phyloP scores from a whole-genome alignment of 495 filamentous ascomycete species.

The Aspergillus panamensis region DNA sequence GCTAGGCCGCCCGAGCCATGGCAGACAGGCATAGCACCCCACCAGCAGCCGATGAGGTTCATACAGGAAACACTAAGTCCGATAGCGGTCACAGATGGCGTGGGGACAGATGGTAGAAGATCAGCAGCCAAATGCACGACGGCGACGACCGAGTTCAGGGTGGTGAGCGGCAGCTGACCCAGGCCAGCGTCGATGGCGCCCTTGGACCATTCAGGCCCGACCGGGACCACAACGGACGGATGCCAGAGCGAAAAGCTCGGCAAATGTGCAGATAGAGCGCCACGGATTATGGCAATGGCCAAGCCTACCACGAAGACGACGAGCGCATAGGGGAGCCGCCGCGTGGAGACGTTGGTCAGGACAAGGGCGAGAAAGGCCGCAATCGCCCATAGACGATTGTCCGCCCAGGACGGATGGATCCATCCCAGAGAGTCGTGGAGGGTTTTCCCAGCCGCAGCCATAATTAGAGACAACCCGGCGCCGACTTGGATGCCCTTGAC shows the following conservation, averaged over 20 bases:
- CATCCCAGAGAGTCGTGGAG: conserved; percentile 59
- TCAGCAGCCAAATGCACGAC: conserved; percentile 70
- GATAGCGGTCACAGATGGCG: conserved; percentile 66
- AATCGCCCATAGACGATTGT: conserved; percentile 72
- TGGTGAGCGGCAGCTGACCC: conserved; percentile 84
- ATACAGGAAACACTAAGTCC: conserved; percentile 76
- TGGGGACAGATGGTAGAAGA: conserved; percentile 62
- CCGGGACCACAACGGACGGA: conserved; percentile 43
- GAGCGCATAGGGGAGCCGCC: conserved; percentile 70
- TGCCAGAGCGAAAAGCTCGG: conserved; percentile 51
- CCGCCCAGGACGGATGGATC: conserved; percentile 55
- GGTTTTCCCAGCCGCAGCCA: conserved; percentile 67
- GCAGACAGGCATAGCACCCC: conserved; percentile 93
- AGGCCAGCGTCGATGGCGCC: conserved; percentile 61
- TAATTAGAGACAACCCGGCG: conserved; percentile 74
- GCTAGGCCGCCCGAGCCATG: conserved; percentile 90
- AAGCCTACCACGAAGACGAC: conserved; percentile 64
- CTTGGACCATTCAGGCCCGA: conserved; percentile 40
- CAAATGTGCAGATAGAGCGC: conserved; percentile 31
- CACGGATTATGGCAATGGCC: conserved; percentile 48
- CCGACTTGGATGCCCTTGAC: conserved; percentile 94
- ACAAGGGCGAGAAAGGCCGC: conserved; percentile 67
- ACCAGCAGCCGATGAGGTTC: conserved; percentile 84
- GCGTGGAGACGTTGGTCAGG: conserved; percentile 52
- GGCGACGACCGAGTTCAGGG: conserved; percentile 86